phyloP scores from a whole-genome alignment of 495 filamentous ascomycete species.

The Pyronema domesticum region DNA sequence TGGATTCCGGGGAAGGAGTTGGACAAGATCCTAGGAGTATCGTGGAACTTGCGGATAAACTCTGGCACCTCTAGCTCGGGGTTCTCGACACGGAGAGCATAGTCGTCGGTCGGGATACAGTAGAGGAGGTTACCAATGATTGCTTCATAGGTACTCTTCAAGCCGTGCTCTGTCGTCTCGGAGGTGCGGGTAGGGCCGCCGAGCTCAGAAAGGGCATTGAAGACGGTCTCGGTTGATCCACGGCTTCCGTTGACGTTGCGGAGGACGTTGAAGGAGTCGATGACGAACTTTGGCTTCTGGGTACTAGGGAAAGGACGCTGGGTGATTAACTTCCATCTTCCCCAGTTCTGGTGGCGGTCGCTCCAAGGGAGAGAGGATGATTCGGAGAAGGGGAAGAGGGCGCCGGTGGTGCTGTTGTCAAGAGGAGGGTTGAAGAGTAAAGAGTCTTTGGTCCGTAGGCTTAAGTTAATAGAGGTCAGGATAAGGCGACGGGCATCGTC shows the following conservation, averaged over 20 bases:
- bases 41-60: neutral
- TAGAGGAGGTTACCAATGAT: conserved; percentile 1
- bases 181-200: neutral
- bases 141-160: neutral
- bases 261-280: neutral
- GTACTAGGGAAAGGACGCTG: neutral
- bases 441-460: conserved; percentile 12
- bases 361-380: conserved; percentile 16
- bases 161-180: neutral
- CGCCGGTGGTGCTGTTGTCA: conserved; percentile 2
- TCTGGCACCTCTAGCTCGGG: neutral
- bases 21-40: conserved; percentile 7
- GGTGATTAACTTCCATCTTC: conserved; percentile 12
- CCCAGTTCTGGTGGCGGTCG: conserved; percentile 18
- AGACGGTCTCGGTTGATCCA: neutral
- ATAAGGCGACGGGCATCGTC: conserved; percentile 22
- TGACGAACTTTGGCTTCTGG: neutral
- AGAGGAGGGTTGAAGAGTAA: conserved; percentile 13
- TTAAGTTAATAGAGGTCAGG: conserved; percentile 16
- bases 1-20: conserved; percentile 18
- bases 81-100: neutral
- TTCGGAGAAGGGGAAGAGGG: conserved; percentile 15
- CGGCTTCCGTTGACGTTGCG: neutral
- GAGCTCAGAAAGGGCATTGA: neutral
- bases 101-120: neutral